A percentile compares a stretch with the other conserved stretches of the same genome.
phyloP scores from a whole-genome alignment of 2,329 filamentous ascomycete species.

The Fusarium coffeatum region DNA sequence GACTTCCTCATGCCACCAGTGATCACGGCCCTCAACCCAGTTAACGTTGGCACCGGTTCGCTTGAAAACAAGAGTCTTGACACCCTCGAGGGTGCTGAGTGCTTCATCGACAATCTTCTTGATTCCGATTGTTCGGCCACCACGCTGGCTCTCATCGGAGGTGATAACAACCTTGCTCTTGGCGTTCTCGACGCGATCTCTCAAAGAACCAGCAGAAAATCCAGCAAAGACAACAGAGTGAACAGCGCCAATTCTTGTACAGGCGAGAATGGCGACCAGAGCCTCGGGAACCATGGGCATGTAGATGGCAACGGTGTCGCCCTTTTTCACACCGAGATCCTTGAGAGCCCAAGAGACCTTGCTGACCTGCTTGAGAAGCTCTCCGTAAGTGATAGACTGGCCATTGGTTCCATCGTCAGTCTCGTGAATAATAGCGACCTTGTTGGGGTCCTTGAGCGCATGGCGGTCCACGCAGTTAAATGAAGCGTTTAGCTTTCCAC shows the following conservation, averaged over 20 bases:
- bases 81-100: constrained; percentile 80
- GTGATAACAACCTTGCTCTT: constrained; percentile 91
- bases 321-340: constrained; percentile 92
- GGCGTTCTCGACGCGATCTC: constrained; percentile 89
- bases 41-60: constrained; percentile 88
- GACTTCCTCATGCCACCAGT: constrained; percentile 96
- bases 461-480: constrained; percentile 97
- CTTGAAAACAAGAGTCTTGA: constrained; percentile 88
- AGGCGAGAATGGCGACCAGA: constrained; percentile 80
- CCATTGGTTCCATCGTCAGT: constrained; percentile 89
- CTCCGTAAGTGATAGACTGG: constrained; percentile 85
- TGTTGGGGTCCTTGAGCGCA: constrained; percentile 87
- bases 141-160: constrained; percentile 91
- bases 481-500: constrained; percentile 88
- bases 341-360: constrained; percentile 84
- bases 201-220: constrained; percentile 91
- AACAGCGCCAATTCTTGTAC: constrained; percentile 86
- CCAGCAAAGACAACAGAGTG: constrained; percentile 96
- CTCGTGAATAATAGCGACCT: constrained; percentile 94
- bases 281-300: constrained; percentile 97
- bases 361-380: constrained; percentile 89
- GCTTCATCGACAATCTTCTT: constrained; percentile 98
- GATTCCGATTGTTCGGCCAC: constrained; percentile 90
- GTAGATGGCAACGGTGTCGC: constrained; percentile 93
- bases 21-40: constrained; percentile 84